Evolutionary conservation across 768 basidiomycete genomes (phyloP), one percentile per base, ranked within the genome.

Genomic region (Boletus rubescentipes): DNA sequence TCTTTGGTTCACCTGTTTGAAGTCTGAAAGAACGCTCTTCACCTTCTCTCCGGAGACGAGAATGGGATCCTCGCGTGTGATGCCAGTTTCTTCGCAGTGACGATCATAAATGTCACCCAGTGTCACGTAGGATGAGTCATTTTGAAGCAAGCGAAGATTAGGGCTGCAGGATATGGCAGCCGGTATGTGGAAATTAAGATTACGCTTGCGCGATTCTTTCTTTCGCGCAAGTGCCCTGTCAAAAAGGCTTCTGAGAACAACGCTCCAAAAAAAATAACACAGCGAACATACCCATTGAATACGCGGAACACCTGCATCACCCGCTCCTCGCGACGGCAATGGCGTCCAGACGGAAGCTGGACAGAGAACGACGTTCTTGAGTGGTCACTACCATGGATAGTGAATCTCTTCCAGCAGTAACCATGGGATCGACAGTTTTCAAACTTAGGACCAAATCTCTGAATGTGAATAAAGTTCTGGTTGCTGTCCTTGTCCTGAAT

Each of bases 71-170:
- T 98, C 97, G 59, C 89, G 81, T 2, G 83, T 79, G 57, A 96
- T 83, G 14, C 90, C 86, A 32, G 72, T 76, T 52, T 82, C 79
- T 54, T 86, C 79, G 67, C 93, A 95, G 67, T 91, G 88, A 18
- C 88, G 82, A 67, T 99, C 97, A 67, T 91, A 97, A 49, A 99
- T 89, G 59, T 99, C 97, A 37, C 91, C 91, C 35, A 99, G 75
- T 1, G 87, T 86, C 62, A 93, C 79, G 64, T 97, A 95, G 0
- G 95, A 97, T 0, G 88, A 83, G 69, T 98, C 96, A 51, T 86
- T 91, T 68, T 97, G 93, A 52, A 96, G 81, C 39, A 99, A 73
- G 36, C 97, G 89, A 39, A 94, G 79, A 51, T 75, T 82, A 0
- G 92, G 89, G 46, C 90, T 90, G 60, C 87, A 88, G 0, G 93